These are phyloP conservation scores for Triticum monococcum DNA, from an alignment of 176 grass and related monocot species.

Conservation along the genomic window DNA sequence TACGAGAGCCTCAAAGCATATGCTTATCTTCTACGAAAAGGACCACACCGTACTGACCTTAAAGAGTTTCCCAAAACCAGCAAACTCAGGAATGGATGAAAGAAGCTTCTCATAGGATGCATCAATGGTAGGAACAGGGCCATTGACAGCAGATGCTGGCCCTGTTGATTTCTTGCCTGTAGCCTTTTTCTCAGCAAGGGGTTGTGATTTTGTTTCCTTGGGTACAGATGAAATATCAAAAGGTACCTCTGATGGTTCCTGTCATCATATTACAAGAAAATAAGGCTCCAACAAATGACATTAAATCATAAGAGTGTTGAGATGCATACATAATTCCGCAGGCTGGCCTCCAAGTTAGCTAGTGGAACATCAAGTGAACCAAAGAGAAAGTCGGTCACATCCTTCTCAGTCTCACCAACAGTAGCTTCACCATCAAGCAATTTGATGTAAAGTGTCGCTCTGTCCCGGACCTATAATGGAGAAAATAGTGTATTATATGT, in stretches of 20 bases:
- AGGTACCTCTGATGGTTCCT: conserved; percentile 81
- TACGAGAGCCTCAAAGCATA: neutral
- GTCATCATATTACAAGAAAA: conserved; percentile 24
- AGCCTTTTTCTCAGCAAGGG: conserved; percentile 89
- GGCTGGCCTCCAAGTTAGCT: conserved; percentile 84
- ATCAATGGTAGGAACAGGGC: conserved; percentile 63
- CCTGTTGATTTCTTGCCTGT: conserved; percentile 84
- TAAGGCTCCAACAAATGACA: conserved; percentile 4
- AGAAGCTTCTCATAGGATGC: conserved; percentile 90
- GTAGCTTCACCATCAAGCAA: conserved; percentile 63
- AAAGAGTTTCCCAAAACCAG: conserved; percentile 89
- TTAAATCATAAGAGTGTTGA: conserved; percentile 9
- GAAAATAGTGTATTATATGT: conserved; percentile 9
- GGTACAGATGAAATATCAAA: conserved; percentile 89
- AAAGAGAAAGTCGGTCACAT: conserved; percentile 87
- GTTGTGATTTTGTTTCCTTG: conserved; percentile 82
- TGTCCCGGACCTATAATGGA: conserved; percentile 72
- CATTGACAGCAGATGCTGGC: conserved; percentile 54
- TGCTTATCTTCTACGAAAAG: neutral
- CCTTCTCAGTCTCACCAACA: conserved; percentile 74
- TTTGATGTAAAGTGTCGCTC: conserved; percentile 89
- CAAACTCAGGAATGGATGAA: conserved; percentile 86
- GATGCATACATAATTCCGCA: conserved; percentile 74
- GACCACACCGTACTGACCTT: conserved; percentile 56
- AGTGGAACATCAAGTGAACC: conserved; percentile 93